Evolutionary conservation across 75 land plant species (phyloP), one percentile per base, ranked within the genome.

Genomic region (Cupressus sempervirens): DNA sequence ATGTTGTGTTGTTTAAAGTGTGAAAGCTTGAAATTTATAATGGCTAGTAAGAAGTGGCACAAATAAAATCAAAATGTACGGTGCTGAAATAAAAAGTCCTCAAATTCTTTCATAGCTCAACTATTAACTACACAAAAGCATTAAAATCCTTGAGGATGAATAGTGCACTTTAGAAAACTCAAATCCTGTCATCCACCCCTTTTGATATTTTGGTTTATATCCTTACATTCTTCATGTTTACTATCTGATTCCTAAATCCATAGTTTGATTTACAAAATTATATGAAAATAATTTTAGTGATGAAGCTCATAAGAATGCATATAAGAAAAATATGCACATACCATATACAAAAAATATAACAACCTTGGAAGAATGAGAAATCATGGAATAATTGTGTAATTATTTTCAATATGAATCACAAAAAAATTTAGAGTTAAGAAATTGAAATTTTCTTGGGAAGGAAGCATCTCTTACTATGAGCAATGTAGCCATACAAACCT

Each of bases 401-500:
- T 35, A 12, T 62, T 1, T 62, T 26, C n/a, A 26, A 62, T 7
- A 62, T 62, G n/a, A 62, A 32, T 3, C 4, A 11, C 35, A 41
- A 2, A 50, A 79, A 38, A 41, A 1, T 20, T 79, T 26, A 79
- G 9, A 79, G 26, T 79, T 20, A 43, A 40, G 7, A 32, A 82
- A 82, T 34, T 48, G 6, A 62, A 13, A 82, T 82, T 30, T 32
- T 3, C 30, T 52, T 34, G 2, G 23, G 82, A 18, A 4, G 62
- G 56, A 54, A 18, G 35, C 41, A 41, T 58, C 12, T 68, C 88
- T 82, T 88, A 95, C 97, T 96, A 53, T 96, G 97, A 48, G 97
- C 97, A 58, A 95, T 95, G 84, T 95, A 95, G 8, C 97, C 97
- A 87, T 94, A 94, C 14, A 96, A 94, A 50, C 97, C 97, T 86